A percentile compares a stretch with the other conserved stretches of the same genome.
Conservation (phyloP, 163 green algal genomes). For the Scenedesmus sp. region DNA sequence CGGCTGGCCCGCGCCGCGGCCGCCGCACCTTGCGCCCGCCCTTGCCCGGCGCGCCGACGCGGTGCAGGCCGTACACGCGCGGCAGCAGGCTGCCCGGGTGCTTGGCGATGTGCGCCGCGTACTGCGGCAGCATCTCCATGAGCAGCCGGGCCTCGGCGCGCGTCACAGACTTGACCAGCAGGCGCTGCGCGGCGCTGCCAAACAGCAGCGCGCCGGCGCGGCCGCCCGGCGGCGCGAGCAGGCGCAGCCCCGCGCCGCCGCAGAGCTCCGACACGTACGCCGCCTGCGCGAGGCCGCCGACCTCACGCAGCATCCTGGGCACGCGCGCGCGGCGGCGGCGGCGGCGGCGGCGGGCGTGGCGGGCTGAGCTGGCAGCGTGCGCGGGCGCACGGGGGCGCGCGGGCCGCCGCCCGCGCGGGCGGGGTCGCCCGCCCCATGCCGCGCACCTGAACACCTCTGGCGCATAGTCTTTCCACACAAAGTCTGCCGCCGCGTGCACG, state of each 20-base stretch:
- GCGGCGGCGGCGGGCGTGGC: no score
- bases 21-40: constrained; percentile 51
- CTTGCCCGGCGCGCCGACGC: constrained; percentile 61
- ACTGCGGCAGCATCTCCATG: constrained; percentile 77
- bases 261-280: constrained; percentile 84
- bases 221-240: constrained; percentile 81
- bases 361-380: no score
- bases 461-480: constrained; percentile 97
- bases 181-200: constrained; percentile 83
- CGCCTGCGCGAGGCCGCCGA: background rate
- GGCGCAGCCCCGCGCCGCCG: constrained; percentile 79
- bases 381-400: no score
- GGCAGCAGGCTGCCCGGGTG: constrained; percentile 84
- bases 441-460: constrained; percentile 79
- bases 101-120: constrained; percentile 71
- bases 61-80: constrained; percentile 91
- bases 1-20: no score
- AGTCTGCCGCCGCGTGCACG: constrained; percentile 69
- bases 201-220: constrained; percentile 85
- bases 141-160: constrained; percentile 79
- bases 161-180: constrained; percentile 90
- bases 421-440: no score
- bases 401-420: no score
- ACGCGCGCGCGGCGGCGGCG: no score
- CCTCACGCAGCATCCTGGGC: constrained; percentile 23